phyloP scores from a whole-genome alignment of 345 rosid species.

The Streptanthus diversifolius region DNA sequence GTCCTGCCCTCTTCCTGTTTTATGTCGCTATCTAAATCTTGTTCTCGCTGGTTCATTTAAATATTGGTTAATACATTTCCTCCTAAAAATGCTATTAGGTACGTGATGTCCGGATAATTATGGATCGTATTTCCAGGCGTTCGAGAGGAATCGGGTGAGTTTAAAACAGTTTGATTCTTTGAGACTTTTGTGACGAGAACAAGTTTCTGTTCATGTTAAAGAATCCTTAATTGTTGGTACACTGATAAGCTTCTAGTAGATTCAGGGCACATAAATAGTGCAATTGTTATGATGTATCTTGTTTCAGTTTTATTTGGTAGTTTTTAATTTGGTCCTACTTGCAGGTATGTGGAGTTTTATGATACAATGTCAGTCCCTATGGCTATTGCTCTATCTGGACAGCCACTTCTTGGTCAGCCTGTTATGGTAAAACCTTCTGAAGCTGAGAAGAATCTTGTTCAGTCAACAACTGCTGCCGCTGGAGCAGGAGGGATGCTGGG shows the following conservation, averaged over 20 bases:
- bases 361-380: slow-evolving; percentile 99
- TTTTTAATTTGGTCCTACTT: slow-evolving; percentile 28
- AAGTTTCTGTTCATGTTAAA: background rate
- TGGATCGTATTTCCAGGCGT: slow-evolving; percentile 97
- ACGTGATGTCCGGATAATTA: slow-evolving; percentile 91
- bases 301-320: slow-evolving; percentile 2
- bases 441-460: slow-evolving; percentile 99
- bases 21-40: slow-evolving; percentile 12
- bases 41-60: background rate
- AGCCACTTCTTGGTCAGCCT: slow-evolving; percentile 88
- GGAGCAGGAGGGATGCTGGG: slow-evolving; percentile 58
- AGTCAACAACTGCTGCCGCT: slow-evolving; percentile 73
- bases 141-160: slow-evolving; percentile 94
- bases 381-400: slow-evolving; percentile 99
- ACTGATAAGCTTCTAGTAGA: background rate
- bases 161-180: background rate
- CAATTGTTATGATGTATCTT: background rate
- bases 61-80: background rate
- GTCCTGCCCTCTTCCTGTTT: slow-evolving; percentile 16
- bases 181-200: background rate
- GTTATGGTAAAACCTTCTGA: slow-evolving; percentile 99
- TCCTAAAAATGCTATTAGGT: slow-evolving; percentile 51
- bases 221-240: background rate
- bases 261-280: background rate
- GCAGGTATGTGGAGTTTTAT: slow-evolving; percentile 88